Evolutionary conservation across 2,329 filamentous ascomycete genomes (phyloP).

Genomic region (Tolypocladium nubicola): DNA sequence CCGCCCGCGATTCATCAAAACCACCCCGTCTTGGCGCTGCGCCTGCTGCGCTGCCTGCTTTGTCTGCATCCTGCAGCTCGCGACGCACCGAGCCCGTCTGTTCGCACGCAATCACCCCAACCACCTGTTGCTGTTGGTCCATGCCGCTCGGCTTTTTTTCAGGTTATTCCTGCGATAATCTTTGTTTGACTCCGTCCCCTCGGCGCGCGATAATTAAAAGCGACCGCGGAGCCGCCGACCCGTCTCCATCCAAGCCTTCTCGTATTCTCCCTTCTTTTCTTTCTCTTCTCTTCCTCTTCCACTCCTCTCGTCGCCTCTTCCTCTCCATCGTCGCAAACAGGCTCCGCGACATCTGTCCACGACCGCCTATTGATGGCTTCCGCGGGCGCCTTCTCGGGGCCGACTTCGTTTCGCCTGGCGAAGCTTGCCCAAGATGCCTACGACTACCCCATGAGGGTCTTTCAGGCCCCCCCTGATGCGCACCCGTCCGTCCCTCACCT

Average conservation of each 20-base stretch:
- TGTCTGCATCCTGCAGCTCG: constrained; percentile 2
- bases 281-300: no score
- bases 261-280: neutral
- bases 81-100: constrained; percentile 4
- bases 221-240: neutral
- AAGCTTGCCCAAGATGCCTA: constrained; percentile 26
- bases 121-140: neutral
- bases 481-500: constrained; percentile 62
- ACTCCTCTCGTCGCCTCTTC: neutral
- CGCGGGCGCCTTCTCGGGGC: constrained; percentile 25
- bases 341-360: neutral
- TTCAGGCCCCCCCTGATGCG: constrained; percentile 33
- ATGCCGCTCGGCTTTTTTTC: constrained; percentile 3
- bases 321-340: neutral
- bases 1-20: neutral
- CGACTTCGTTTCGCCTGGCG: constrained; percentile 34
- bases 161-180: constrained; percentile 4
- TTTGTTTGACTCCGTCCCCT: neutral
- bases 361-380: constrained; percentile 20
- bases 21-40: constrained; percentile 1
- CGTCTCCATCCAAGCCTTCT: neutral
- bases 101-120: neutral
- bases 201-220: neutral
- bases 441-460: constrained; percentile 29
- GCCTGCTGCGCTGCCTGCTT: neutral